Base-by-base conservation (phyloP, 345 rosid species). In the Populus pruinosa region DNA sequence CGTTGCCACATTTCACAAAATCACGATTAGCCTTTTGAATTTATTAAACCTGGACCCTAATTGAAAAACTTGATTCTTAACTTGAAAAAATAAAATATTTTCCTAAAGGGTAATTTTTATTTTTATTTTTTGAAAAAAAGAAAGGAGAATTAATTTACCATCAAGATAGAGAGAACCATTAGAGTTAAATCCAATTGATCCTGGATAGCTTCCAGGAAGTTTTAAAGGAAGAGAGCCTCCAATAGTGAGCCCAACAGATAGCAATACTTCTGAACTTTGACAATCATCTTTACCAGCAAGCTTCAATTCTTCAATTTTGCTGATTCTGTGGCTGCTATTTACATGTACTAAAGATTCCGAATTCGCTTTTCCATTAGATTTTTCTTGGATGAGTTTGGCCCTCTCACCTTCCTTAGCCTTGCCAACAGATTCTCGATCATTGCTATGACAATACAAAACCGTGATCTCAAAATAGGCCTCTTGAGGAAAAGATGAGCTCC, bases 381-480 rank as follows among this genome's bases (percentile, higher is more conserved):
- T 85, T 25, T 80, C 90, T 12, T 73, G 91, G 27, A 94, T 89
- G 53, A 95, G 87, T 76, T 88, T 91, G 2, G 85, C 80, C 84
- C 79, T 89, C 74, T 93, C 99, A 5, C 91, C 88, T 82, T 93
- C 97, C 68, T 77, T 80, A 44, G 11, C 64, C 71, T 75, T 84
- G 64, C 66, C 62, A 29, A 43, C 31, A 2, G 86, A 75, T 38
- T 62, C 73, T 16, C 36, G 70, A 72, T 83, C 75, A 39, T 70
- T 79, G 23, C 82, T 69, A n/a, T 69, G 70, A 36, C 73, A 83
- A 72, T 79, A 79, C 61, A 90, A 33, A 75, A 95, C 67, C 17
- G 97, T 93, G 83, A 93, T 86, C 86, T 93, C 99, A 77, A 95
- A 93, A 83, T 92, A 95, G 53, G 97, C 98, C 56, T 93, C 99